Evolutionary conservation across 2,329 filamentous ascomycete species (phyloP).

Genomic region (Scortechinia acanthostroma): DNA sequence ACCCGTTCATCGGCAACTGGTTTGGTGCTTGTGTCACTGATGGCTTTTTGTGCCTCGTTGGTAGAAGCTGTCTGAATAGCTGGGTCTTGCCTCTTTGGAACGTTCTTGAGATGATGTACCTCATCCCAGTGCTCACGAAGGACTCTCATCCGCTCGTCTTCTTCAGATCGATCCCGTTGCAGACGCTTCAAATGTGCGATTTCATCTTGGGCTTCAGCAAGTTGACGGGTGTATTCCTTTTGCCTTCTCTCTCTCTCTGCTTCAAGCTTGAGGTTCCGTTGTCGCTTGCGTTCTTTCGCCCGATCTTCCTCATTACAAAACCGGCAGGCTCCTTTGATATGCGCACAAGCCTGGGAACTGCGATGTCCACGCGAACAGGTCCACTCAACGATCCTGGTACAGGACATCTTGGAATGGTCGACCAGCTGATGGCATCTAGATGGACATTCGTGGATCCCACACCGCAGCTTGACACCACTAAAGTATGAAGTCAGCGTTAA

Average conservation of each 20-base stretch:
- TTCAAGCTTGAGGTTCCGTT: constrained; percentile 42
- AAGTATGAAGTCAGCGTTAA: constrained; percentile 4
- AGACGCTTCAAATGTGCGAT: constrained; percentile 35
- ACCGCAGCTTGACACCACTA: constrained; percentile 41
- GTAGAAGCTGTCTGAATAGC: constrained; percentile 12
- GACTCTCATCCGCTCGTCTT: constrained; percentile 29
- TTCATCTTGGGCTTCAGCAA: constrained; percentile 43
- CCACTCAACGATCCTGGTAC: constrained; percentile 23
- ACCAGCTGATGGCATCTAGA: constrained; percentile 52
- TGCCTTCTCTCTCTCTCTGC: constrained; percentile 32
- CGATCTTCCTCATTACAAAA: constrained; percentile 42
- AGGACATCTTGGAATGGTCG: constrained; percentile 43
- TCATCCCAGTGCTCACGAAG: constrained; percentile 37
- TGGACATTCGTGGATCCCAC: constrained; percentile 49
- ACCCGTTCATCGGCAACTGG: too few species aligned
- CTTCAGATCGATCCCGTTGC: constrained; percentile 31
- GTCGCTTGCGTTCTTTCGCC: constrained; percentile 28
- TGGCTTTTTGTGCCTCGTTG: too few species aligned
- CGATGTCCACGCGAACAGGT: constrained; percentile 27
- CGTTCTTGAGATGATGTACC: constrained; percentile 28
- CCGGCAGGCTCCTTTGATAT: constrained; percentile 28
- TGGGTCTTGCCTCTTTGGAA: too few species aligned
- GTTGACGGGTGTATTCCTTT: constrained; percentile 28
- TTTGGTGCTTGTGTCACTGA: background rate
- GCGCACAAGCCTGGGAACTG: constrained; percentile 11